These are phyloP conservation scores for Austroboletus eburneus DNA, from an alignment of 768 basidiomycete genomes.

Conservation along the genomic window DNA sequence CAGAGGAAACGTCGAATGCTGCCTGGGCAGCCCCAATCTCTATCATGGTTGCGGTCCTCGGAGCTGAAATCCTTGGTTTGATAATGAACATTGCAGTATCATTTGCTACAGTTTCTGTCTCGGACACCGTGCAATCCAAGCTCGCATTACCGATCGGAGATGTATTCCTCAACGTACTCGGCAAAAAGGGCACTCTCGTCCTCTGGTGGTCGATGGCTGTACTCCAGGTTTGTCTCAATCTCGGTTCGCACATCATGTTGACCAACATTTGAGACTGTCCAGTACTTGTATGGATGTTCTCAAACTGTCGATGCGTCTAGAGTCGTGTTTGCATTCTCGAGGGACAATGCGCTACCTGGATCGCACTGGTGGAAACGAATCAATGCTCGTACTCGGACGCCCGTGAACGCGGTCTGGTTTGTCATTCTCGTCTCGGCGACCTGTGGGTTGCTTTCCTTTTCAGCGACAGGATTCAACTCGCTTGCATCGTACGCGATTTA, in stretches of 20 bases:
- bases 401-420: constrained; percentile 41
- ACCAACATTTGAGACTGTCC: background rate
- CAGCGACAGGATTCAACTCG: constrained; percentile 30
- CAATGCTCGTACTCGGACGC: constrained; percentile 31
- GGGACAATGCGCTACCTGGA: constrained; percentile 37
- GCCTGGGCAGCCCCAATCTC: constrained; percentile 42
- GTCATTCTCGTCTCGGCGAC: constrained; percentile 30
- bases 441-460: constrained; percentile 33
- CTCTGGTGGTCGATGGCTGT: constrained; percentile 43
- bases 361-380: constrained; percentile 36
- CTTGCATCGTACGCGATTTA: constrained; percentile 29
- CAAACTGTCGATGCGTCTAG: constrained; percentile 46
- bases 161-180: constrained; percentile 36
- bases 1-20: constrained; percentile 43
- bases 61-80: constrained; percentile 40
- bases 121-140: constrained; percentile 29
- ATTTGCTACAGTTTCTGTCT: constrained; percentile 39
- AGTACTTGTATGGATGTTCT: constrained; percentile 43
- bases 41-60: constrained; percentile 39
- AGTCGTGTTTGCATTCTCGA: constrained; percentile 42
- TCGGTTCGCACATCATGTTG: background rate
- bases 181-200: constrained; percentile 39
- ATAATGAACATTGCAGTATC: constrained; percentile 40
- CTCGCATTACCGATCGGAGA: constrained; percentile 40
- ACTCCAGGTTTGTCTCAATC: constrained; percentile 35